These are phyloP conservation scores for Scalesia atractyloides DNA, from an alignment of 129 eudicot species.

Conservation along the genomic window DNA sequence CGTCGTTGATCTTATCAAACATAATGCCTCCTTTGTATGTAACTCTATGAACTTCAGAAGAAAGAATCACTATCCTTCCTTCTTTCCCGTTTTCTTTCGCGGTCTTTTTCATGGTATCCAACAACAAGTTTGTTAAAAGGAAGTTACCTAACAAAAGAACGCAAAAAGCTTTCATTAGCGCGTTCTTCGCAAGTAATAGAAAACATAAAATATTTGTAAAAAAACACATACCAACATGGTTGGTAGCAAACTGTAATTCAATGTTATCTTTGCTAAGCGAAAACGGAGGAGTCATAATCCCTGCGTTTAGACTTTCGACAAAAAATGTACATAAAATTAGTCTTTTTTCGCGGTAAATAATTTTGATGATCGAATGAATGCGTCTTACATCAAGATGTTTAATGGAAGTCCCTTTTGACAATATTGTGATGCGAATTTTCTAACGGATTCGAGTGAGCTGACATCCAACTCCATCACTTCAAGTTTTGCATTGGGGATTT, in stretches of 20 bases:
- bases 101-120: conserved; percentile 86
- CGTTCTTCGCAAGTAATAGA: not conserved
- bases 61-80: conserved; percentile 88
- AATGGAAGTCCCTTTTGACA: conserved; percentile 67
- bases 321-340: not conserved
- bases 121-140: conserved; percentile 75
- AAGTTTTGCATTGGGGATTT: conserved; percentile 72
- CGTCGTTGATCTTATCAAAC: conserved; percentile 78
- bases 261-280: conserved; percentile 66
- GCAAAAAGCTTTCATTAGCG: not conserved
- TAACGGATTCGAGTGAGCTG: conserved; percentile 68
- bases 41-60: conserved; percentile 67
- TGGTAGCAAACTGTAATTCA: conserved; percentile 88
- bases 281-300: conserved; percentile 85
- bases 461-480: conserved; percentile 96
- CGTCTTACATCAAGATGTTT: conserved; percentile 79
- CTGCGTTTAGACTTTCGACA: conserved; percentile 85
- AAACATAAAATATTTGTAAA: conserved; percentile 4
- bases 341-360: not conserved
- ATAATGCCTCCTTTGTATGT: conserved; percentile 70
- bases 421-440: conserved; percentile 76
- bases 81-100: conserved; percentile 63
- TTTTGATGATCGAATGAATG: not conserved
- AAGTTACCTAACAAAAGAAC: conserved; percentile 65
- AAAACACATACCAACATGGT: conserved; percentile 67